Percentiles rank a stretch among this genome's conserved stretches.
These are phyloP conservation scores for Talaromyces sp. DNA, from an alignment of 2,329 filamentous ascomycete species.

Conservation along the genomic window DNA sequence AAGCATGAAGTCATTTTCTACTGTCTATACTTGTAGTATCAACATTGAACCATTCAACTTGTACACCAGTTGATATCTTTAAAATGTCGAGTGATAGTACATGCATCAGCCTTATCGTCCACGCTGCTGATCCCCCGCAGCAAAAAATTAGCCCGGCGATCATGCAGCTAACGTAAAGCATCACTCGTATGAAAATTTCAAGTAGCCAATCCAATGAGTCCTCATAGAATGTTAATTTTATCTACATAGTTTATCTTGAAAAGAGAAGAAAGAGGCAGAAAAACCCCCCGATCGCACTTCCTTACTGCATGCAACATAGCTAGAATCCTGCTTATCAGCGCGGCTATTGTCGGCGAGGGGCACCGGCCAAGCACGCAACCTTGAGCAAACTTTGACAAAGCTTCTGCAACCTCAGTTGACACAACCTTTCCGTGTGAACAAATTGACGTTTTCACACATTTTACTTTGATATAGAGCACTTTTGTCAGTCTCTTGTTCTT, in stretches of 20 bases:
- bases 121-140: background rate
- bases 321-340: background rate
- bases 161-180: background rate
- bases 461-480: background rate
- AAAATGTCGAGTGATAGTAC: too few species aligned
- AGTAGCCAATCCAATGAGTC: background rate
- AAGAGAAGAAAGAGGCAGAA: background rate
- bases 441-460: background rate
- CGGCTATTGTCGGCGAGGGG: conserved; percentile 5
- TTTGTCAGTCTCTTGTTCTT: background rate
- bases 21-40: too few species aligned
- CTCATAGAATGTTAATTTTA: background rate
- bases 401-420: background rate
- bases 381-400: background rate
- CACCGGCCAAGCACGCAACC: background rate
- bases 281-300: background rate
- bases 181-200: background rate
- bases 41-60: too few species aligned
- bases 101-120: background rate
- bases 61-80: too few species aligned
- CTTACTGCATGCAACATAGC: background rate
- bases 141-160: background rate
- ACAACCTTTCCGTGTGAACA: background rate
- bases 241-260: background rate
- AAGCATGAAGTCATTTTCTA: too few species aligned